Evolutionary conservation across 140 eudicot genomes (phyloP).

Genomic region (Erigeron philadelphicus): DNA sequence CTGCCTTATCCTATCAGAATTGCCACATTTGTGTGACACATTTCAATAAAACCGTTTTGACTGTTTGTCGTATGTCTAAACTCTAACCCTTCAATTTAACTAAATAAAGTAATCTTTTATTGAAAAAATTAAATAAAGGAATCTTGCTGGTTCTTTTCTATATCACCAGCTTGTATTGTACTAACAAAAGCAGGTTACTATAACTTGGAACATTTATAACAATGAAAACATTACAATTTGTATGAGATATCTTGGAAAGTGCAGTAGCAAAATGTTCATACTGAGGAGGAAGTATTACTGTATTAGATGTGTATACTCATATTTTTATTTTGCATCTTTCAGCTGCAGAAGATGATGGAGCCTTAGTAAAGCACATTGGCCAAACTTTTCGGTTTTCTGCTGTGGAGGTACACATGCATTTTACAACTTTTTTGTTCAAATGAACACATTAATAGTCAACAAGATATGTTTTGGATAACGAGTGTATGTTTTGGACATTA

Average conservation of each 20-base stretch:
- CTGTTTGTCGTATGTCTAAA: not conserved
- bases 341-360: constrained; percentile 79
- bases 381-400: constrained; percentile 83
- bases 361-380: constrained; percentile 70
- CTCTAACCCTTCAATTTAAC: not conserved
- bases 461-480: not conserved
- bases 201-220: not conserved
- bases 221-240: not conserved
- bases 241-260: not conserved
- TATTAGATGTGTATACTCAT: constrained; percentile 8
- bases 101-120: too few relatives aligned
- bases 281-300: not conserved
- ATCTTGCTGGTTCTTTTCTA: not conserved
- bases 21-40: not conserved
- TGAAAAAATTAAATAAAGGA: not conserved
- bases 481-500: constrained; percentile 6
- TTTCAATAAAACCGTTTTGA: not conserved
- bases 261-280: not conserved
- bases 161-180: not conserved
- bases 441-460: not conserved
- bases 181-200: not conserved
- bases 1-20: not conserved
- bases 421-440: not conserved
- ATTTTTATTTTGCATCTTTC: constrained; percentile 11
- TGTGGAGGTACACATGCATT: constrained; percentile 54